Evolutionary conservation across 495 filamentous ascomycete genomes (phyloP).

Genomic region (Penicillium odoratum): DNA sequence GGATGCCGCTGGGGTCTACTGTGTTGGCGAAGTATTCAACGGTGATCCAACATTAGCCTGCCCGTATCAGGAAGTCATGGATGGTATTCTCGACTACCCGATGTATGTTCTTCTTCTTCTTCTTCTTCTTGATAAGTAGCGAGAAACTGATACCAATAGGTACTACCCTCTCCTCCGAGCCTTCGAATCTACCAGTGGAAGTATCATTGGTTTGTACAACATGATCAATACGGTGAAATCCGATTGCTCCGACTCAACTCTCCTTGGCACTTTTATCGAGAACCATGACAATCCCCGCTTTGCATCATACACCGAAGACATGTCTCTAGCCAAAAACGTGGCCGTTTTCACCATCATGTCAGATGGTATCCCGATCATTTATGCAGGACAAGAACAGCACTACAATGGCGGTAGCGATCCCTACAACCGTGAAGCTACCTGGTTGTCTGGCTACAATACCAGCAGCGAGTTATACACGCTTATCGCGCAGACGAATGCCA

Average conservation of each 20-base stretch:
- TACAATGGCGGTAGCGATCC: conserved; percentile 65
- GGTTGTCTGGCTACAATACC: conserved; percentile 66
- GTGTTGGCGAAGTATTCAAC: conserved; percentile 67
- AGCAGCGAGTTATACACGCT: conserved; percentile 61
- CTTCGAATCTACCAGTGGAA: conserved; percentile 61
- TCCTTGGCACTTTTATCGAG: conserved; percentile 73
- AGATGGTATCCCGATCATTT: conserved; percentile 67
- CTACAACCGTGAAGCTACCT: conserved; percentile 72
- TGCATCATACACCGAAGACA: conserved; percentile 52
- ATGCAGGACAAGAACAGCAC: conserved; percentile 74
- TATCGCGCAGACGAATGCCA: conserved; percentile 58
- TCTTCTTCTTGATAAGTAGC: not conserved
- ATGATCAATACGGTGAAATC: conserved; percentile 57
- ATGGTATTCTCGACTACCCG: conserved; percentile 69
- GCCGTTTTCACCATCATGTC: conserved; percentile 70
- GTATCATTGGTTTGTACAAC: conserved; percentile 58
- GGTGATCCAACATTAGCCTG: conserved; percentile 62
- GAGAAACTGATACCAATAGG: conserved; percentile 14
- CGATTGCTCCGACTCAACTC: conserved; percentile 57
- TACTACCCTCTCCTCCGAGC: conserved; percentile 60
- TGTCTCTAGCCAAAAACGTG: conserved; percentile 62
- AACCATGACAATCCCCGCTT: conserved; percentile 79
- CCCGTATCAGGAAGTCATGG: conserved; percentile 60
- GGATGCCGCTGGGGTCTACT: conserved; percentile 67
- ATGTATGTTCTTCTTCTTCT: conserved; percentile 23